A percentile compares a stretch with the other conserved stretches of the same genome.
These are phyloP conservation scores for Fusarium dlaminii DNA, from an alignment of 2,329 filamentous ascomycete species.

Conservation along the genomic window DNA sequence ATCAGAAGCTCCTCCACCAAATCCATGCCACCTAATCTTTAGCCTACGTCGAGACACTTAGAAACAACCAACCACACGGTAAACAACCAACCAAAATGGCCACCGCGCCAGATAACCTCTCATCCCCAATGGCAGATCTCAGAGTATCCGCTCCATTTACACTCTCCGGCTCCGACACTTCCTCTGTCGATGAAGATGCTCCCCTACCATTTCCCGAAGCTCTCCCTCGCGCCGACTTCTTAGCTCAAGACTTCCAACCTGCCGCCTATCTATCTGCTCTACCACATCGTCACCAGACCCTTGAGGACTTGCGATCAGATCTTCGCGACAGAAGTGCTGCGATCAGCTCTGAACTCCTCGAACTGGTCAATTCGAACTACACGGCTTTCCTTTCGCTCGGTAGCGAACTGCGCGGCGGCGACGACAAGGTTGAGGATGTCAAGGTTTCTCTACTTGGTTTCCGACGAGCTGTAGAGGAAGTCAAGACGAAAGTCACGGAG, in stretches of 20 bases:
- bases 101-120: conserved; percentile 42
- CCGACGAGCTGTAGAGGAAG: conserved; percentile 78
- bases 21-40: conserved; percentile 36
- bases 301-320: conserved; percentile 90
- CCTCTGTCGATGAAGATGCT: conserved; percentile 65
- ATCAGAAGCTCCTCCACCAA: conserved; percentile 20
- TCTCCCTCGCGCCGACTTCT: conserved; percentile 84
- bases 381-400: conserved; percentile 89
- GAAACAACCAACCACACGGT: conserved; percentile 7
- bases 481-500: conserved; percentile 72
- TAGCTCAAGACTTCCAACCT: conserved; percentile 79
- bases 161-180: conserved; percentile 54
- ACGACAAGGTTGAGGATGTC: conserved; percentile 91
- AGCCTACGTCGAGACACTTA: conserved; percentile 24
- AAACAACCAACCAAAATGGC: conserved; percentile 18
- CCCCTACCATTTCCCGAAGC: conserved; percentile 89
- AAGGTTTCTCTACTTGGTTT: conserved; percentile 89
- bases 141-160: conserved; percentile 50
- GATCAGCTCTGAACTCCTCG: conserved; percentile 86
- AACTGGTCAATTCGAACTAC: conserved; percentile 96
- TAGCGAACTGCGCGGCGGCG: conserved; percentile 82
- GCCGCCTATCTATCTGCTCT: conserved; percentile 82
- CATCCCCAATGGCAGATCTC: conserved; percentile 41
- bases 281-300: conserved; percentile 89
- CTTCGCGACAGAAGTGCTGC: conserved; percentile 81